Evolutionary conservation across 2,329 filamentous ascomycete species (phyloP).

Genomic region (Penicillium crustosum): DNA sequence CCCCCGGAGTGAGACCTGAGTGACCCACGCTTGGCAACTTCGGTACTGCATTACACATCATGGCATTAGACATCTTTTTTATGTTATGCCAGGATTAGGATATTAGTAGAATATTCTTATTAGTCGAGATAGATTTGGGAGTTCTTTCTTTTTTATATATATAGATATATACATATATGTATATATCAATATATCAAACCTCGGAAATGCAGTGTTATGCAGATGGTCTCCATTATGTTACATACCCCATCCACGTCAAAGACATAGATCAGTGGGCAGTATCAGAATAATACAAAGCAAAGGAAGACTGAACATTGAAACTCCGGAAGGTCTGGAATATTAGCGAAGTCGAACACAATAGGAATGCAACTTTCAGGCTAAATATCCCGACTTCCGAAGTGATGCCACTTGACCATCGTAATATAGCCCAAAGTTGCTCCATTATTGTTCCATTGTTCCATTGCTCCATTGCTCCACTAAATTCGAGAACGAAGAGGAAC

Average conservation of each 20-base stretch:
- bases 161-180: not conserved
- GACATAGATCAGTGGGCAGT: not conserved
- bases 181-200: not conserved
- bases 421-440: not conserved
- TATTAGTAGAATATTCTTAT: not conserved
- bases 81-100: not conserved
- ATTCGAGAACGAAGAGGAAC: not conserved
- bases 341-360: not conserved
- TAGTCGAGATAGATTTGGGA: not conserved
- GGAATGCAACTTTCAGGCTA: not conserved
- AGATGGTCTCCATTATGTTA: constrained; percentile 4
- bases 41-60: constrained; percentile 9
- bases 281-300: not conserved
- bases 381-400: not conserved
- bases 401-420: constrained; percentile 1
- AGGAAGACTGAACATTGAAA: not conserved
- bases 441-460: too few relatives aligned
- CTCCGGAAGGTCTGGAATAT: not conserved
- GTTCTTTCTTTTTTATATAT: not conserved
- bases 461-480: not conserved
- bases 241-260: not conserved
- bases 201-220: not conserved
- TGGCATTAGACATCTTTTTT: not conserved
- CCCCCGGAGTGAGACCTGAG: constrained; percentile 10
- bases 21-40: constrained; percentile 13